Evolutionary conservation across 257 asterid species (phyloP), one percentile per base, ranked within the genome.

Genomic region (Solanum etuberosum): DNA sequence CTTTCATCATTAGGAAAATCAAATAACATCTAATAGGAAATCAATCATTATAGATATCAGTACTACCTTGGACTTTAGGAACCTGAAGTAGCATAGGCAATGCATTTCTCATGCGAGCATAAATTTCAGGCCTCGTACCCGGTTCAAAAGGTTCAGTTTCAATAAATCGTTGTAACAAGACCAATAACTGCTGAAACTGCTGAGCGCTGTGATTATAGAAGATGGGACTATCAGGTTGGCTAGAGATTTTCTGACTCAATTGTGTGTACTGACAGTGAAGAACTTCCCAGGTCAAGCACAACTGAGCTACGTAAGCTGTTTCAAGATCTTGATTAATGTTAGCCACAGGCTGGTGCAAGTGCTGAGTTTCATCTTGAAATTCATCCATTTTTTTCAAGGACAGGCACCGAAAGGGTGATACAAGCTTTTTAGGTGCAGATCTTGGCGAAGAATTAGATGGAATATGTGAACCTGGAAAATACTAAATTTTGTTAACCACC

Each of bases 271-370:
- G 98, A 91, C 96, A 95, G 88, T 97, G 98, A 87, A 95, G 95
- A 25, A 94, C 94, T 89, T 97, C 99, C 99, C 99, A 97, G n/a
- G 99, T 93, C 94, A 95, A 91, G 95, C 99, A 97, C 90, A 93
- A 71, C 87, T 94, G 99, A 89, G 94, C 98, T 61, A 94, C 97
- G 85, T 97, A 97, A 29, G 98, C 94, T 84, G 95, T 93, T 91
- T 97, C 99, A 76, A 95, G 95, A 89, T 95, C 97, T 74, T 90
- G 93, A 88, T 88, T 88, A 9, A 96, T 97, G 85, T 95, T 90
- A 38, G 68, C 85, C 54, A 83, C 94, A 5, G 94, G 92, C 91
- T 89, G 92, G 93, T 95, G 98, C 88, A 95, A 88, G 83, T 94
- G 93, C 93, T 95, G 97, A 27, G 68, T 92, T 92, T 97, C 99